phyloP scores from a whole-genome alignment of 768 basidiomycete species.

The Lepiota venenata region DNA sequence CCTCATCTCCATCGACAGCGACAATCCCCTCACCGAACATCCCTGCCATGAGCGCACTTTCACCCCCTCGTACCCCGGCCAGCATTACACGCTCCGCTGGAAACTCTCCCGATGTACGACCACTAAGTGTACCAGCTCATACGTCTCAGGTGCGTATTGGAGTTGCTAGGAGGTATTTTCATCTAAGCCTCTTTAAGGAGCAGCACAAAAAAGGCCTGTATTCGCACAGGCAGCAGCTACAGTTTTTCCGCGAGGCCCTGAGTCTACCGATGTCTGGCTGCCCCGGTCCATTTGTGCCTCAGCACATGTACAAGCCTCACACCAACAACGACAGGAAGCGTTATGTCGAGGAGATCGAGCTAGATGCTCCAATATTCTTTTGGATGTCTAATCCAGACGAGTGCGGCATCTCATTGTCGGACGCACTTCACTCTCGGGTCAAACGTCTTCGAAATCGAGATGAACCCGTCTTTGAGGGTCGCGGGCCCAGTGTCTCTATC shows the following conservation, averaged over 20 bases:
- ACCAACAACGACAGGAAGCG: slow-evolving; percentile 74
- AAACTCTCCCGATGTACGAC: slow-evolving; percentile 7
- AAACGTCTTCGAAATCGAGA: slow-evolving; percentile 54
- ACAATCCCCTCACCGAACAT: slow-evolving; percentile 1
- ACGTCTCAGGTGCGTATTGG: neutral
- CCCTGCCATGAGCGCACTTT: neutral
- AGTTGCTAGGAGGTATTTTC: neutral
- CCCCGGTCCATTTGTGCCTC: slow-evolving; percentile 58
- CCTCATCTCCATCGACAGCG: neutral
- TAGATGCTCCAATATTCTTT: slow-evolving; percentile 67
- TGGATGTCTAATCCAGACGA: slow-evolving; percentile 47
- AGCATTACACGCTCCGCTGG: slow-evolving; percentile 2
- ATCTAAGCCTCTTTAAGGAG: slow-evolving; percentile 12
- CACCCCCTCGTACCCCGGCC: slow-evolving; percentile 5
- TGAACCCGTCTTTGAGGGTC: slow-evolving; percentile 63
- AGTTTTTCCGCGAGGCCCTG: slow-evolving; percentile 40
- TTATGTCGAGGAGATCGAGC: slow-evolving; percentile 67
- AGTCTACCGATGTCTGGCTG: slow-evolving; percentile 29
- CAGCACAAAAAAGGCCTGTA: slow-evolving; percentile 27
- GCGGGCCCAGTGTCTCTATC: slow-evolving; percentile 80
- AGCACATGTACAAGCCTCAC: slow-evolving; percentile 70
- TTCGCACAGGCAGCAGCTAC: slow-evolving; percentile 41
- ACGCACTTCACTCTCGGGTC: slow-evolving; percentile 61
- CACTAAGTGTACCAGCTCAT: slow-evolving; percentile 1
- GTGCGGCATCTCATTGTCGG: slow-evolving; percentile 59